Evolutionary conservation across 305 asterid genomes (phyloP).

Genomic region (Fraxinus ornus): DNA sequence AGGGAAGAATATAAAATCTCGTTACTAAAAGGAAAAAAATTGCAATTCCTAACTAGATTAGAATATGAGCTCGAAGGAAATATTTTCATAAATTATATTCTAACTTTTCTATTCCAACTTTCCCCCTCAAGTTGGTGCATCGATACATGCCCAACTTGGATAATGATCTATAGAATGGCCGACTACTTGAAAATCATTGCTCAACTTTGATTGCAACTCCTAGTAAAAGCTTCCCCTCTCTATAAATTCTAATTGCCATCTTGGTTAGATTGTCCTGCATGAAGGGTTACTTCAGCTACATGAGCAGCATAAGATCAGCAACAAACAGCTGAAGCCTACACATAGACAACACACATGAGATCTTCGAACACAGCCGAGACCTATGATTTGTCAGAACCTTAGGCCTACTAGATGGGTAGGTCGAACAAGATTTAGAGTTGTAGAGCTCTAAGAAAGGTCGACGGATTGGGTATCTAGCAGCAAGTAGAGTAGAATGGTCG

Average conservation of each 20-base stretch:
- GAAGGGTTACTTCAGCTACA: not conserved
- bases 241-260: not conserved
- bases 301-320: not conserved
- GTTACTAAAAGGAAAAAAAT: not conserved
- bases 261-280: not conserved
- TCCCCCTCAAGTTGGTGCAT: not conserved
- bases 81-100: not conserved
- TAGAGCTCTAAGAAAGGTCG: not conserved
- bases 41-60: not conserved
- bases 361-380: not conserved
- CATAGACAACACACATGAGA: not conserved
- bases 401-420: not conserved
- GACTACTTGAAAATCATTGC: not conserved
- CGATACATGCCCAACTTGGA: not conserved
- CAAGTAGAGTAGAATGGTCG: not conserved
- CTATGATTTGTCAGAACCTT: not conserved
- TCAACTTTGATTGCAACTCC: not conserved
- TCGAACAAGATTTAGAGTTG: not conserved
- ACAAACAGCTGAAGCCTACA: not conserved
- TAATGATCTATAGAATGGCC: not conserved
- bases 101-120: not conserved
- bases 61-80: not conserved
- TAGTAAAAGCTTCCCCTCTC: not conserved
- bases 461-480: not conserved
- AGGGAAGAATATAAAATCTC: not conserved